Conservation (phyloP, 2,329 filamentous ascomycete species). For the Colletotrichum limetticola region DNA sequence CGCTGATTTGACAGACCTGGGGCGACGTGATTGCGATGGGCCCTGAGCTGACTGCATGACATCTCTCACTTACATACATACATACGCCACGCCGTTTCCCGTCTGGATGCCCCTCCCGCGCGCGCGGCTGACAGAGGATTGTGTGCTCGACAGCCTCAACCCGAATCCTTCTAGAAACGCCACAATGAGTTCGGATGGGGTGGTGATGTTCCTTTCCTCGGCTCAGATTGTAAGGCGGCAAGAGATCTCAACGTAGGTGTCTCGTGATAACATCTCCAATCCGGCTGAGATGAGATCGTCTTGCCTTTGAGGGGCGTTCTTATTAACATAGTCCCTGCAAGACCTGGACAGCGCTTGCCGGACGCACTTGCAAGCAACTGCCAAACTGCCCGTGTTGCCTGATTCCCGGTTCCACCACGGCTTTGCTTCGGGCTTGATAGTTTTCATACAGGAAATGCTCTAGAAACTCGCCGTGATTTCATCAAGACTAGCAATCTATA, state of each 20-base stretch:
- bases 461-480: neutral
- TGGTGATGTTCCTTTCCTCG: neutral
- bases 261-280: neutral
- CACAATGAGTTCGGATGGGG: neutral
- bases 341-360: neutral
- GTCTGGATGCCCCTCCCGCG: neutral
- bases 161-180: neutral
- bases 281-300: no score
- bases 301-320: neutral
- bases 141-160: neutral
- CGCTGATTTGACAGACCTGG: neutral
- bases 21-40: neutral
- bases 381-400: neutral
- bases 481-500: neutral
- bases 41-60: neutral
- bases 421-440: neutral
- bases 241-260: neutral
- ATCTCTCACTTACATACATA: neutral
- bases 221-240: neutral
- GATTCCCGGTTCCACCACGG: no score
- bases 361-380: neutral
- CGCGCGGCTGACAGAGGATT: no score
- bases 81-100: no score
- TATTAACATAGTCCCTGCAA: neutral
- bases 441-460: neutral